Evolutionary conservation across 805 yeast species (phyloP).

Genomic region (Ogataea henricii): DNA sequence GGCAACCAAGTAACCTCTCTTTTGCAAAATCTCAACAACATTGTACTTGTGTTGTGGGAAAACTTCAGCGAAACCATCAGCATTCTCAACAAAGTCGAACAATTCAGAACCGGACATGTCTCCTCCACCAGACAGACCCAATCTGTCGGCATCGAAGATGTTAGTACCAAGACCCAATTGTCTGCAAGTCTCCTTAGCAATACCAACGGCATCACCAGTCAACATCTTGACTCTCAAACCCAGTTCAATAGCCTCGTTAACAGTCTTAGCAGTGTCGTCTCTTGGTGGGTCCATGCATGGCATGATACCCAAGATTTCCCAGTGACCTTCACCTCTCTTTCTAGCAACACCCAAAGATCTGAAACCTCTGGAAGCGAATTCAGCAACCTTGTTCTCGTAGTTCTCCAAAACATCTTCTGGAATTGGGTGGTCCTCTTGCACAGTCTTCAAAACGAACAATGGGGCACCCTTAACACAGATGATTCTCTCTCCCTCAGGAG

Average conservation of each 20-base stretch:
- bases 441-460: slow-evolving; percentile 93
- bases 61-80: slow-evolving; percentile 98
- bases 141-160: slow-evolving; percentile 95
- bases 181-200: slow-evolving; percentile 97
- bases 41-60: slow-evolving; percentile 98
- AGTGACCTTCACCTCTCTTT: slow-evolving; percentile 97
- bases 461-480: slow-evolving; percentile 98
- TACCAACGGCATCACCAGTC: slow-evolving; percentile 99
- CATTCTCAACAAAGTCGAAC: slow-evolving; percentile 96
- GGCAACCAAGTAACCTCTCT: slow-evolving; percentile 96
- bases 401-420: slow-evolving; percentile 92
- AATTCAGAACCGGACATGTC: slow-evolving; percentile 96
- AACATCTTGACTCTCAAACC: slow-evolving; percentile 97
- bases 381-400: slow-evolving; percentile 96
- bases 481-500: slow-evolving; percentile 94
- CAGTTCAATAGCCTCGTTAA: slow-evolving; percentile 83
- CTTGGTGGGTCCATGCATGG: slow-evolving; percentile 99
- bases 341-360: slow-evolving; percentile 98
- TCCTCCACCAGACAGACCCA: slow-evolving; percentile 91
- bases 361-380: slow-evolving; percentile 97
- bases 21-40: slow-evolving; percentile 93
- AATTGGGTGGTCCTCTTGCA: slow-evolving; percentile 94
- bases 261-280: slow-evolving; percentile 96
- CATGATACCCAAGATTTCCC: slow-evolving; percentile 98
- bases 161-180: slow-evolving; percentile 96